A percentile compares a stretch with the other conserved stretches of the same genome.
Evolutionary conservation across 176 grass and related monocot species (phyloP).

Genomic region (Luzula sylvatica): DNA sequence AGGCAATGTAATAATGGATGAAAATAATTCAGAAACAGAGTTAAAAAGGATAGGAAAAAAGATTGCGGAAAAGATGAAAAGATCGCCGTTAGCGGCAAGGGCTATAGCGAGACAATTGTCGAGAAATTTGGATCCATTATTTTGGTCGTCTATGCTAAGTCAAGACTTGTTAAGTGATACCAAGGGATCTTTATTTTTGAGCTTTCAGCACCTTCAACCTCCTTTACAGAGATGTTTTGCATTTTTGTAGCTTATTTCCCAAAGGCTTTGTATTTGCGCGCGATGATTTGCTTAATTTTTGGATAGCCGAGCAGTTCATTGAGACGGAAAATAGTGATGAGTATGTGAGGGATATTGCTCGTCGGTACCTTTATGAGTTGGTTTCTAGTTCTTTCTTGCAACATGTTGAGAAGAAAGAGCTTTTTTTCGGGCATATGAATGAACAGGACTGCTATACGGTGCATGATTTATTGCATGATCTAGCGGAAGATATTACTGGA

Average conservation of each 20-base stretch:
- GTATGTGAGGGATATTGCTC: constrained; percentile 17
- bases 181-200: constrained; percentile 18
- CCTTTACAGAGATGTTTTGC: constrained; percentile 23
- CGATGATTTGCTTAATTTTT: constrained; percentile 21
- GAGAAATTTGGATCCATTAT: neutral
- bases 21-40: neutral
- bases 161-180: constrained; percentile 11
- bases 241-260: constrained; percentile 23
- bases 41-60: neutral
- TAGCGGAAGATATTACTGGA: constrained; percentile 13
- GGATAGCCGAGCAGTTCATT: constrained; percentile 34
- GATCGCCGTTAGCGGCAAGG: too few relatives aligned
- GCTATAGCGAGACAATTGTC: too few relatives aligned
- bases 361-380: constrained; percentile 5
- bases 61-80: neutral
- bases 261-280: neutral
- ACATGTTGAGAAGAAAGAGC: neutral
- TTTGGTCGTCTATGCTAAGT: constrained; percentile 7
- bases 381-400: constrained; percentile 27
- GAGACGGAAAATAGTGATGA: neutral
- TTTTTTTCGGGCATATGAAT: neutral
- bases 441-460: neutral
- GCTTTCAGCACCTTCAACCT: constrained; percentile 17
- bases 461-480: constrained; percentile 29
- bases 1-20: neutral